Percentiles rank a stretch among this genome's conserved stretches.
phyloP scores from a whole-genome alignment of 2,329 filamentous ascomycete species.

The Epichloe festucae region DNA sequence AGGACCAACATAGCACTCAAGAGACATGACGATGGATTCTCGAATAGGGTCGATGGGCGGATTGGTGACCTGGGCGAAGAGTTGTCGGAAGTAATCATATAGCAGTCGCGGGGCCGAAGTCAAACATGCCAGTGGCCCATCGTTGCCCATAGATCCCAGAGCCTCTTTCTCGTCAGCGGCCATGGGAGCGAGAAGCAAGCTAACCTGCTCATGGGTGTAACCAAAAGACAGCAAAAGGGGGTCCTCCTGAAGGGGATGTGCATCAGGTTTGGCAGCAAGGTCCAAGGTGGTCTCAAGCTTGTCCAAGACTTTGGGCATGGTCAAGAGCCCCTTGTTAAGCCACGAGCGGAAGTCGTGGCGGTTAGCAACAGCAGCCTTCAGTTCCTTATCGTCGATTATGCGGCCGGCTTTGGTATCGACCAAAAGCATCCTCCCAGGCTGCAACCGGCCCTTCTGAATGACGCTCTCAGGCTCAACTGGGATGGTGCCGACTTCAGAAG shows the following conservation, averaged over 20 bases:
- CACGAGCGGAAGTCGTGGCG: slow-evolving; percentile 80
- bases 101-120: slow-evolving; percentile 80
- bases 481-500: slow-evolving; percentile 91
- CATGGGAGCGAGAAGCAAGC: slow-evolving; percentile 84
- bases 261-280: slow-evolving; percentile 54
- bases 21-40: slow-evolving; percentile 95
- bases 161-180: slow-evolving; percentile 95
- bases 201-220: slow-evolving; percentile 92
- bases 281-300: slow-evolving; percentile 47
- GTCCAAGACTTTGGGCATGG: slow-evolving; percentile 61
- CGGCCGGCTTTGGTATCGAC: slow-evolving; percentile 82
- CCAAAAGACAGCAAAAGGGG: slow-evolving; percentile 75
- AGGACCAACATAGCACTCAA: slow-evolving; percentile 91
- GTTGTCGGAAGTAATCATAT: slow-evolving; percentile 93
- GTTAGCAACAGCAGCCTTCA: slow-evolving; percentile 79
- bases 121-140: slow-evolving; percentile 82
- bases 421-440: slow-evolving; percentile 90
- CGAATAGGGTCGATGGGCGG: slow-evolving; percentile 94
- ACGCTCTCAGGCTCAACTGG: slow-evolving; percentile 80
- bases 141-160: slow-evolving; percentile 94
- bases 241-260: slow-evolving; percentile 66
- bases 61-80: slow-evolving; percentile 96
- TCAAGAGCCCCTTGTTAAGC: slow-evolving; percentile 77
- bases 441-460: slow-evolving; percentile 83
- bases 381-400: slow-evolving; percentile 85